Base-by-base conservation (phyloP, 257 asterid species). In the Apocynum venetum region DNA sequence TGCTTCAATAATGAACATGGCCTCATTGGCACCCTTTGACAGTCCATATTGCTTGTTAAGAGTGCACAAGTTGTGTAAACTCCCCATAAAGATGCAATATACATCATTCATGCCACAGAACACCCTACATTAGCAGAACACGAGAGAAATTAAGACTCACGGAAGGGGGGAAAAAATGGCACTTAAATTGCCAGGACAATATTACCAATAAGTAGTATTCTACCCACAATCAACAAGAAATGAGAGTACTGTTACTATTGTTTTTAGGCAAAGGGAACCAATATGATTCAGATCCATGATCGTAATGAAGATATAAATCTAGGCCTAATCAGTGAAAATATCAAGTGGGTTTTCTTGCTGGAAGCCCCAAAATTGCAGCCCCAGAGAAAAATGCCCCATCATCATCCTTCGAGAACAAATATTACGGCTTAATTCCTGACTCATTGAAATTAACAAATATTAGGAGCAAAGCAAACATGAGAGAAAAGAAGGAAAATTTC, bases 21-120 rank as follows among this genome's bases (percentile, higher is more conserved):
- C 97, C 86, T 96, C 99, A 76, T 91, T 90, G 20, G 85, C 84
- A 12, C 85, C 87, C 86, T 89, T 96, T 17, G 91, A 80, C 40
- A 93, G 86, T 36, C 98, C 99, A 75, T 96, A 96, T 51, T 96
- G 97, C 86, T 82, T 91, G 88, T 90, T 93, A 4, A 96, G 93
- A 25, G 81, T 55, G 80, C 90, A 82, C 68, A 96, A 70, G 81
- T 96, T 96, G 83, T 86, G 78, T 73, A 93, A 80, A 57, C 86
- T 82, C 81, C 98, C 99, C 85, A 85, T 4, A 84, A 96, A 96
- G 31, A 89, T 79, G 87, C 98, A 93, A 88, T 88, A 93, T 35
- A 91, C 90, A 71, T 93, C 97, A 79, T 93, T 86, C 82, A 87
- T 77, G n/a, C 96, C 90, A 79, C 93, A 85, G 83, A 96, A 93